These are phyloP conservation scores for Ehretia macrophylla DNA, from an alignment of 257 asterid species.

Conservation along the genomic window DNA sequence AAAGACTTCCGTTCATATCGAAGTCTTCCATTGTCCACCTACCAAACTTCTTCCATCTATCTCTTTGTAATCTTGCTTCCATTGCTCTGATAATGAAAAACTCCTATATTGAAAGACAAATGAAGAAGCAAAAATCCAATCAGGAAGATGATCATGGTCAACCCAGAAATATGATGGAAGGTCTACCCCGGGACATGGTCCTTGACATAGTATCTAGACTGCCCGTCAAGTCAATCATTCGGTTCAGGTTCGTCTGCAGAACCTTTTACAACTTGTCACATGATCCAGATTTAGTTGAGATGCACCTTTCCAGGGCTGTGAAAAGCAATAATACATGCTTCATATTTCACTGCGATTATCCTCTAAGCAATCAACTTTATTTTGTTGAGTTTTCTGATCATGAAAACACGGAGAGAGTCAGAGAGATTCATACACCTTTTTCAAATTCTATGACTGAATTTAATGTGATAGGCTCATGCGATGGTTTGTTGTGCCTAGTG, in stretches of 20 bases:
- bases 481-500: conserved; percentile 37
- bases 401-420: conserved; percentile 9
- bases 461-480: conserved; percentile 36
- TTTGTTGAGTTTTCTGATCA: conserved; percentile 25
- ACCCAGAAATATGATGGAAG: conserved; percentile 7
- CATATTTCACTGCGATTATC: conserved; percentile 36
- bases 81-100: conserved; percentile 6
- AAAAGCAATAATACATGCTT: conserved; percentile 14
- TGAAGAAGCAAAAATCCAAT: conserved; percentile 6
- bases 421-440: conserved; percentile 30
- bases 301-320: conserved; percentile 17
- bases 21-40: background rate
- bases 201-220: conserved; percentile 42
- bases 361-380: conserved; percentile 34
- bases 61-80: background rate
- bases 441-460: conserved; percentile 34
- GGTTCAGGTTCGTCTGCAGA: conserved; percentile 30
- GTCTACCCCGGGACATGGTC: conserved; percentile 27
- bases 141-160: conserved; percentile 7
- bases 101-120: background rate
- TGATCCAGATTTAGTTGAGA: conserved; percentile 20
- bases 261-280: conserved; percentile 20
- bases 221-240: conserved; percentile 36
- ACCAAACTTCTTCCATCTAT: background rate
- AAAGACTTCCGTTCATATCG: no score